Evolutionary conservation across 176 grass and related monocot species (phyloP).

Genomic region (Bromus sterilis): DNA sequence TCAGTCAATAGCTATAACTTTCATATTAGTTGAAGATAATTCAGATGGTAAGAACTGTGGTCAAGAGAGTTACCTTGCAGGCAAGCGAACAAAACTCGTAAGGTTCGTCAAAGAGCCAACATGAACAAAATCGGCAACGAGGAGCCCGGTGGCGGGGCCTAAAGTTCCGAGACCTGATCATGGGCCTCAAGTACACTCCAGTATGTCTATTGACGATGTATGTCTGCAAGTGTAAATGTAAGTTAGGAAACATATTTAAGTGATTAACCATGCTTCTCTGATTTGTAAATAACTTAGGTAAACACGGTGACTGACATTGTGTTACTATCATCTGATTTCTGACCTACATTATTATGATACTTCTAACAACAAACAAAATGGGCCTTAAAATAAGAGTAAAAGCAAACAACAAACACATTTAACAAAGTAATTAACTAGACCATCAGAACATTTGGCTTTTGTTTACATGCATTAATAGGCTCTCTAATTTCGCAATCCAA

Average conservation of each 20-base stretch:
- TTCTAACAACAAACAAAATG: neutral
- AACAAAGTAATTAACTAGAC: neutral
- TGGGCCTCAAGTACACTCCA: conserved; percentile 7
- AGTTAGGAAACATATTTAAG: neutral
- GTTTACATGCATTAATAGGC: too few relatives aligned
- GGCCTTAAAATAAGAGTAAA: neutral
- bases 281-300: neutral
- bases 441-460: neutral
- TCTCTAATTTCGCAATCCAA: too few relatives aligned
- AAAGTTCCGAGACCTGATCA: neutral
- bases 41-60: neutral
- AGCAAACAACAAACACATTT: neutral
- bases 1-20: neutral
- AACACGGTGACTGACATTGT: neutral
- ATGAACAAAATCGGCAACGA: neutral
- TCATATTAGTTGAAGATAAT: neutral
- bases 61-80: neutral
- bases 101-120: neutral
- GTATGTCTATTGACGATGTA: neutral
- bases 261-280: too few relatives aligned
- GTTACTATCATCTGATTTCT: neutral
- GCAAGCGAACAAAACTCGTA: neutral
- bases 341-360: neutral
- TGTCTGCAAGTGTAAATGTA: neutral
- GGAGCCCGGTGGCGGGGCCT: neutral